Base-by-base conservation (phyloP, 257 asterid genomes). In the Ehretia macrophylla region DNA sequence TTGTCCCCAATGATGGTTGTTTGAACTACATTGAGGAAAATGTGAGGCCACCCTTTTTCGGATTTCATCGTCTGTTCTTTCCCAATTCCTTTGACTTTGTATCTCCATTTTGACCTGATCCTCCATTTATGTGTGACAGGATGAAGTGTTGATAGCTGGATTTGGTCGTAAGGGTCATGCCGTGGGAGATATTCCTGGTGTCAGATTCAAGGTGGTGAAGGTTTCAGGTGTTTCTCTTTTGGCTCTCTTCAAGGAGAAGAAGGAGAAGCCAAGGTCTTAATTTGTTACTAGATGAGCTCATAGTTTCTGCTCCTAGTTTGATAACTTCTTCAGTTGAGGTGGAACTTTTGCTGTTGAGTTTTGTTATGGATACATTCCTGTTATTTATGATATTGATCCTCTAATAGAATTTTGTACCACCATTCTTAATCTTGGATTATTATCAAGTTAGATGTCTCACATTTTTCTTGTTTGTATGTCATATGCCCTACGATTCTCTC, bases 171-270 rank as follows among this genome's bases (percentile, higher is more conserved):
- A 61, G 49, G 66, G 66, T 49, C 66, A 61, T 35, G 66, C 66
- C 5, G 66, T 61, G 4, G 66, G 66, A 61, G 66, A 61, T 61
- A 61, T 61, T 61, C 66, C 66, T 32, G 66, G 66, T 47, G 66
- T 61, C 32, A 59, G 72, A 21, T 67, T 59, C 58, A 67, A 67
- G 65, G 67, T 67, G 50, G 72, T 67, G 67, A 59, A 67, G 66
- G 72, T 67, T 2, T 67, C 72, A 37, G 72, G 72, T 2, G 72
- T 67, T 3, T 67, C 72, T 50, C 72, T 67, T 37, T 13, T 59
- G 53, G 72, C 72, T 54, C 72, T 59, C 27, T 59, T 67, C 44
- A 67, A 67, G 72, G 72, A 67, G 62, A 67, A 67, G 40, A 67
- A 59, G 67, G 67, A 67, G 53, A 67, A 67, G 9, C 72, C 72